phyloP scores from a whole-genome alignment of 2,329 filamentous ascomycete genomes.

The Graphiopsis chlorocephala region DNA sequence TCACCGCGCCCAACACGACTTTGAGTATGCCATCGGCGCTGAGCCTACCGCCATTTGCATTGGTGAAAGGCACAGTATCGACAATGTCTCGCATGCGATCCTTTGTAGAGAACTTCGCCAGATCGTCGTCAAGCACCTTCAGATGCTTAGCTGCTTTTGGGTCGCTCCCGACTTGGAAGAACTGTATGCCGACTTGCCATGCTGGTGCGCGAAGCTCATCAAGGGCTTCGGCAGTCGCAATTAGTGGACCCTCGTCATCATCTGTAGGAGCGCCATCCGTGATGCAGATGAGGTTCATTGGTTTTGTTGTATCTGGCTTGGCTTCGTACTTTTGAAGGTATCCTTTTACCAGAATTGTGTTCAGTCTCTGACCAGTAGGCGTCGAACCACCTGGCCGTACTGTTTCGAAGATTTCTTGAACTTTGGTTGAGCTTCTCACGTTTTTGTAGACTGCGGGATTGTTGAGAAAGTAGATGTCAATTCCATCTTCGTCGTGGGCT shows the following conservation, averaged over 20 bases:
- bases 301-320: conserved; percentile 58
- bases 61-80: conserved; percentile 77
- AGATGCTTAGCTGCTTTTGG: conserved; percentile 62
- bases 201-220: conserved; percentile 67
- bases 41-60: conserved; percentile 51
- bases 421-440: conserved; percentile 56
- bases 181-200: conserved; percentile 88
- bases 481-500: conserved; percentile 73
- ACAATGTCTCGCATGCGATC: conserved; percentile 77
- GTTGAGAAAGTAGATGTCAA: conserved; percentile 92
- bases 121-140: conserved; percentile 70
- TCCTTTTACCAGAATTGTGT: conserved; percentile 64
- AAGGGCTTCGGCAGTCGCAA: conserved; percentile 66
- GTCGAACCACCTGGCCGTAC: conserved; percentile 67
- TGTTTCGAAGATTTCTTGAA: conserved; percentile 67
- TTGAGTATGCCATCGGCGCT: conserved; percentile 75
- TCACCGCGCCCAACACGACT: conserved; percentile 74
- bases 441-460: conserved; percentile 63
- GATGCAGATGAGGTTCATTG: conserved; percentile 87
- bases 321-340: conserved; percentile 62
- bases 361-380: conserved; percentile 69
- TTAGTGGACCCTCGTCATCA: conserved; percentile 70
- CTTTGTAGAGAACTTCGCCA: conserved; percentile 53
- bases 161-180: conserved; percentile 89
- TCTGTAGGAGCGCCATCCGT: conserved; percentile 84